Evolutionary conservation across 2,329 filamentous ascomycete genomes (phyloP), one percentile per base, ranked within the genome.

Genomic region (Metarhizium anisopliae): DNA sequence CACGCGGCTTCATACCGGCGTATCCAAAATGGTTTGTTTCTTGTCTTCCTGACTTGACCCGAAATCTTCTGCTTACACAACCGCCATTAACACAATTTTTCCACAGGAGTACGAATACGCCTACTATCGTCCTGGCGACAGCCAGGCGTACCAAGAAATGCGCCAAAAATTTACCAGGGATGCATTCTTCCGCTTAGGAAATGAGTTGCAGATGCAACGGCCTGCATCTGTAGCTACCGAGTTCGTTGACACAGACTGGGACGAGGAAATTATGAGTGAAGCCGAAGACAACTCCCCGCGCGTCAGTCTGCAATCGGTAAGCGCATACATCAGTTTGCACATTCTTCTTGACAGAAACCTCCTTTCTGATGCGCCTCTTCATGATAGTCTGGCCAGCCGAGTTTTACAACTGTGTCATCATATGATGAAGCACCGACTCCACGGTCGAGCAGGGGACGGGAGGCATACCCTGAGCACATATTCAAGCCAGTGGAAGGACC

Each of bases 341-440:
- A 6, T 16, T 4, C 20, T 29, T 30, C 25, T 16, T 16, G 4
- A 30, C 45, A 29, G 11, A 49, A 11, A 29, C 5, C 20, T 2
- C 20, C 25, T 25, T 54, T 6, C 32, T 55, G 45, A 50, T 13
- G 29, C 51, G 38, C 67, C 59, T 63, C 63, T 49, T 30, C 13
- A 16, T 30, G 4, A 29, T 66, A 91, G 87, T 79, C 82, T 59
- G 81, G 79, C 63, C 82, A 88, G 64, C 83, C 83, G 58, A 95
- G 90, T 74, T 84, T 92, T 67, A 93, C 90, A 3, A 95, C 92
- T 2, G 77, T 94, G 42, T 95, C 91, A 6, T 93, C 90, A 1
- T 91, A 88, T 64, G 90, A 95, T 65, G 91, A 95, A 68, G 80
- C 85, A 3, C 83, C 83, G 35, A 96, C 92, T 30, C 92, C 92